Percentiles rank a stretch among this genome's conserved stretches.
Conservation (phyloP, 2,329 filamentous ascomycete genomes). For the Aspergillus nomiae region DNA sequence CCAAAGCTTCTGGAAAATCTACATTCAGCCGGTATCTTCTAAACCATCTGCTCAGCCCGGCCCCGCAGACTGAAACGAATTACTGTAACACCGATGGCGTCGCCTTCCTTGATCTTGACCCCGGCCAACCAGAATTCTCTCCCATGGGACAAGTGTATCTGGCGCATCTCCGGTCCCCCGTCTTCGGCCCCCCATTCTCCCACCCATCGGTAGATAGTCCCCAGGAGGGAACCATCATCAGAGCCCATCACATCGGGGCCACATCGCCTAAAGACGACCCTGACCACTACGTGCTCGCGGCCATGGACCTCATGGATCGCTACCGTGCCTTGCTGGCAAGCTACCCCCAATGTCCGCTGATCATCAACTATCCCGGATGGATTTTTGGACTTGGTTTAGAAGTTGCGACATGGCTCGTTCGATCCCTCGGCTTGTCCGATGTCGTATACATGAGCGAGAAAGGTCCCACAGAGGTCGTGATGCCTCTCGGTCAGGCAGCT, state of each 20-base stretch:
- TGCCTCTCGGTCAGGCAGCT: slow-evolving; percentile 44
- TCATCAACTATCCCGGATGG: slow-evolving; percentile 62
- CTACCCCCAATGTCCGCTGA: slow-evolving; percentile 50
- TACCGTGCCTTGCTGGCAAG: slow-evolving; percentile 47
- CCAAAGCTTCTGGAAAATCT: slow-evolving; percentile 61
- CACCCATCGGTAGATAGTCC: slow-evolving; percentile 47
- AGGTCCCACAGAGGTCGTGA: slow-evolving; percentile 46
- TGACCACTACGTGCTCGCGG: slow-evolving; percentile 57
- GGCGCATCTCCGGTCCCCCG: slow-evolving; percentile 51
- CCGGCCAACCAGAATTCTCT: slow-evolving; percentile 61
- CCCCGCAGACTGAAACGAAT: slow-evolving; percentile 33
- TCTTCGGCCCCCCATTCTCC: slow-evolving; percentile 60
- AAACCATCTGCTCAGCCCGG: slow-evolving; percentile 55
- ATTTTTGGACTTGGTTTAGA: slow-evolving; percentile 56
- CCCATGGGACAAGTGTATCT: slow-evolving; percentile 62
- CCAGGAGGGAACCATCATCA: slow-evolving; percentile 43
- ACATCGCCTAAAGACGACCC: slow-evolving; percentile 58
- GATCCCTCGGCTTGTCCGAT: slow-evolving; percentile 51
- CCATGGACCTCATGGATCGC: slow-evolving; percentile 54
- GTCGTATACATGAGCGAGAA: slow-evolving; percentile 57
- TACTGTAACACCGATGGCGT: slow-evolving; percentile 43
- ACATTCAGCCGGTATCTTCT: slow-evolving; percentile 59
- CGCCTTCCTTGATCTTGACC: slow-evolving; percentile 61
- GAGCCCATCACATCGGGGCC: slow-evolving; percentile 57
- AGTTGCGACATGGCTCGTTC: slow-evolving; percentile 50